Evolutionary conservation across 768 basidiomycete species (phyloP), one percentile per base, ranked within the genome.

Genomic region (Mycena galopus): DNA sequence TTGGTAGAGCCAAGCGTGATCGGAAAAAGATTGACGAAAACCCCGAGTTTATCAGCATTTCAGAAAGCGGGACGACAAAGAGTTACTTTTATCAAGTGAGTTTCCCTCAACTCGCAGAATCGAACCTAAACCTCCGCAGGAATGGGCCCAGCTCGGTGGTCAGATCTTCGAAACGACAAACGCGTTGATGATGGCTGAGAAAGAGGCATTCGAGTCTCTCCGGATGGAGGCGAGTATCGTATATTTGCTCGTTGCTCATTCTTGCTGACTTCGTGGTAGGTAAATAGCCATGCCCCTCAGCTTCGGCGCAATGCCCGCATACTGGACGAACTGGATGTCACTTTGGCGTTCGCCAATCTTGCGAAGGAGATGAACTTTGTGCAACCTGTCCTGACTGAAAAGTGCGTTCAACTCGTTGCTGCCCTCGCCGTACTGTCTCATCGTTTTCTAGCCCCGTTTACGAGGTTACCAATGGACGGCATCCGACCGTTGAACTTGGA

Each of bases 401-500:
- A 92, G 97, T 96, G 73, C 74, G 91, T 78, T 50, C 29, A 27
- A 35, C 21, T 32, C 5, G 27, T 55, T 37, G 16, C 44, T 47
- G 35, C 60, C 39, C 58, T 44, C 30, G 50, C 27, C 3, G 9
- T 55, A 16, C 37, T 60, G 35, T 59, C 50, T 51, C 50, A 57
- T 39, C 37, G 6, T 47, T 67, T 72, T 70, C 47, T 55, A 92
- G 91, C 23, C 82, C 84, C 64, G 85, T 87, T 0, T 93, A 94
- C 76, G 81, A 91, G 14, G 91, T 98, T 33, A 82, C 84, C 11
- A 91, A 94, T 75, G 97, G 96, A 21, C 91, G 97, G 29, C 97
- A 99, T 84, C 96, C 96, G 0, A 93, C 95, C 1, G 97, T 99
- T 14, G 97, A 98, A 83, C 86, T 95, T 7, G 95, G 96, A 17